Evolutionary conservation across 164 flowering plant genomes (phyloP).

Genomic region (Paratinospora sagittata): DNA sequence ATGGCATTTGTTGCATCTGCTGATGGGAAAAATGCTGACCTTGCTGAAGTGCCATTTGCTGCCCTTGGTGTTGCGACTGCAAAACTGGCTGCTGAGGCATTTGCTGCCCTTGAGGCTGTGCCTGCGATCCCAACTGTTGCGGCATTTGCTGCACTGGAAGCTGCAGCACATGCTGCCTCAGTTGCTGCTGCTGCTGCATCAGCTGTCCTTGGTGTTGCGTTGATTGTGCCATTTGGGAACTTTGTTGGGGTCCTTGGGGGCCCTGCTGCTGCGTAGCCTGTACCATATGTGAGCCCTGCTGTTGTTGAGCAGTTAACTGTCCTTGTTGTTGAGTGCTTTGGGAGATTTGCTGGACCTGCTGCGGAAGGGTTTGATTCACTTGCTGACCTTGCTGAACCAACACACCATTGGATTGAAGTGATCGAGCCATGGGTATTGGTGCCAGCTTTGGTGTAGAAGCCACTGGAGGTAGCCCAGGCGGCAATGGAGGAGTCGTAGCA

Average conservation of each 20-base stretch:
- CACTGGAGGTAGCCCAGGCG: slow-evolving; percentile 46
- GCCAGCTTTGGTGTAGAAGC: slow-evolving; percentile 44
- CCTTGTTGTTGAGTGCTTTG: slow-evolving; percentile 34
- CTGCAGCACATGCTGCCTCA: slow-evolving; percentile 14
- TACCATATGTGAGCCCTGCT: slow-evolving; percentile 25
- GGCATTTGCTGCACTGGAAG: background rate
- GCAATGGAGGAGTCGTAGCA: slow-evolving; percentile 26
- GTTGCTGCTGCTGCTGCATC: slow-evolving; percentile 15
- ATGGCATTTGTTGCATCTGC: slow-evolving; percentile 33
- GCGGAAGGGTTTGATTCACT: slow-evolving; percentile 27
- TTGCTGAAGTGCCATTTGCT: slow-evolving; percentile 27
- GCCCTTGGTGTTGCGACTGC: slow-evolving; percentile 13
- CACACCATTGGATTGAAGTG: slow-evolving; percentile 28
- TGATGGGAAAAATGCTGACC: slow-evolving; percentile 29
- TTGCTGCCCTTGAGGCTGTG: slow-evolving; percentile 15
- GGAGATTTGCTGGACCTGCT: slow-evolving; percentile 27
- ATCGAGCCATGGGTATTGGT: slow-evolving; percentile 35
- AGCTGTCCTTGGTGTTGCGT: slow-evolving; percentile 19
- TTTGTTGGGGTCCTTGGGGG: background rate
- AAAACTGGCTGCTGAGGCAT: slow-evolving; percentile 25
- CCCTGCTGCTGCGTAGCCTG: slow-evolving; percentile 38
- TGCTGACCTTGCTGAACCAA: slow-evolving; percentile 27
- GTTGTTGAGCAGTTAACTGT: slow-evolving; percentile 20
- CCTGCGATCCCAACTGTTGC: background rate
- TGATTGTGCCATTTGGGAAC: slow-evolving; percentile 17